phyloP scores from a whole-genome alignment of 1,139 yeast genomes.

The Pichia norvegensis region DNA sequence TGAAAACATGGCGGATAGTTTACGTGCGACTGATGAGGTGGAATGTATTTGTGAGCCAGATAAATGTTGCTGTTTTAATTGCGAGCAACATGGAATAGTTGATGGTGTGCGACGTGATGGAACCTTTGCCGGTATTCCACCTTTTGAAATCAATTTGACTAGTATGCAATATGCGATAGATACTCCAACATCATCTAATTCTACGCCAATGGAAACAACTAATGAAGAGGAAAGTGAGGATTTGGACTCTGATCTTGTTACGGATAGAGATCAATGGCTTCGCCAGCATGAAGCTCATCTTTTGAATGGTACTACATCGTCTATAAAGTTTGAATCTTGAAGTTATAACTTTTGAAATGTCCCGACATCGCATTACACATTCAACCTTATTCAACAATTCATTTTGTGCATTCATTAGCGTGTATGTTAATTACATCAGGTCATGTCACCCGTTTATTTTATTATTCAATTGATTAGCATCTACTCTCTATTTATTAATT shows the following conservation, averaged over 20 bases:
- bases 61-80: conserved; percentile 44
- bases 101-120: conserved; percentile 36
- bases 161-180: conserved; percentile 11
- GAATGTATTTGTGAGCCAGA: conserved; percentile 40
- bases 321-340: background rate
- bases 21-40: background rate
- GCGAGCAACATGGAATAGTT: conserved; percentile 48
- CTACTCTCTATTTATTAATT: too few species aligned
- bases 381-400: too few species aligned
- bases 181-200: conserved; percentile 6
- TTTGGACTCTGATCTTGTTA: background rate
- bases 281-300: background rate
- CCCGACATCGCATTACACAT: too few species aligned
- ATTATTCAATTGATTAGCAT: too few species aligned
- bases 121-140: conserved; percentile 1
- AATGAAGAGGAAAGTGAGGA: background rate
- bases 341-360: too few species aligned
- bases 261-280: background rate
- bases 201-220: conserved; percentile 1
- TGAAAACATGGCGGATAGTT: conserved; percentile 4
- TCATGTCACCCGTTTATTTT: too few species aligned
- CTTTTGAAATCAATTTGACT: conserved; percentile 12
- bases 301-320: background rate
- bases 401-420: too few species aligned
- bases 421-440: too few species aligned